A percentile compares a stretch with the other conserved stretches of the same genome.
phyloP scores from a whole-genome alignment of 225 moss, liverwort and hornwort genomes.

The Thuidium tamariscinum region DNA sequence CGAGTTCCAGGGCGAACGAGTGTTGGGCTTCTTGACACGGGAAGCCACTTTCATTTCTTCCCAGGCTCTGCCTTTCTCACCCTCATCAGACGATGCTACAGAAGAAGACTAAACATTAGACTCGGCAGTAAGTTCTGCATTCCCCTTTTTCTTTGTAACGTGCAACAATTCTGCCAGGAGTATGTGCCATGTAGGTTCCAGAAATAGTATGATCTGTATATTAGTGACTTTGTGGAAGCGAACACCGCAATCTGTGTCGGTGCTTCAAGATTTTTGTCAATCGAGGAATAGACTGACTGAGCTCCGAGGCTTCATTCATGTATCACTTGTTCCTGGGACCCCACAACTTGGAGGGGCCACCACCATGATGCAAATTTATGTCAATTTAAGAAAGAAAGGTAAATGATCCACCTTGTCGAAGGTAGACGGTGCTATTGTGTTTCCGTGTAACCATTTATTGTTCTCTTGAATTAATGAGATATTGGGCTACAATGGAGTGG shows the following conservation, averaged over 20 bases:
- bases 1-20: slow-evolving; percentile 40
- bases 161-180: neutral
- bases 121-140: neutral
- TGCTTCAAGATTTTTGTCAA: neutral
- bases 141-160: neutral
- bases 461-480: neutral
- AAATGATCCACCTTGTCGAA: neutral
- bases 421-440: neutral
- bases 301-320: neutral
- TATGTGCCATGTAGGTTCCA: neutral
- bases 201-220: neutral
- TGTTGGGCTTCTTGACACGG: slow-evolving; percentile 71
- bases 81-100: neutral
- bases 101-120: neutral
- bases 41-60: slow-evolving; percentile 49
- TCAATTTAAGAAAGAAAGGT: neutral
- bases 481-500: neutral
- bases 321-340: neutral
- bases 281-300: neutral
- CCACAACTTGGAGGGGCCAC: neutral
- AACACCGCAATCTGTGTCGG: neutral
- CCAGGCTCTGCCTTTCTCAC: slow-evolving; percentile 37
- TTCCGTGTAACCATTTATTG: neutral
- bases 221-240: neutral
- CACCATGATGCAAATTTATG: neutral